Evolutionary conservation across 2,329 filamentous ascomycete genomes (phyloP).

Genomic region (Delphinella strobiligena): DNA sequence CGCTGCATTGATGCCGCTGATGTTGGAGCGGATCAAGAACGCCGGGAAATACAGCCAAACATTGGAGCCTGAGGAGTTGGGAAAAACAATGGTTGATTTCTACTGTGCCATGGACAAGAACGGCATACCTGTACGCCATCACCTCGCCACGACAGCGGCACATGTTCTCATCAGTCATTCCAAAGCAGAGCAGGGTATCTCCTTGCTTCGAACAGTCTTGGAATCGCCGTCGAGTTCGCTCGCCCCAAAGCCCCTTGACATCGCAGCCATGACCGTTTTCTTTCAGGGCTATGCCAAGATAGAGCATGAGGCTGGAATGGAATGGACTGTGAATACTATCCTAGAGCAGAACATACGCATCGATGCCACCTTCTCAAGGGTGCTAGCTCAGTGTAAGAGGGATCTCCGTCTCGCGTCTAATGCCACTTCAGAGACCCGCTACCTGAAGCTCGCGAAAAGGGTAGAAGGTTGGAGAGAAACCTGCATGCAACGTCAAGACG

Average conservation of each 20-base stretch:
- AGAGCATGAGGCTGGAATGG: slow-evolving; percentile 12
- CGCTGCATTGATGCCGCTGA: slow-evolving; percentile 16
- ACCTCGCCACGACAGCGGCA: slow-evolving; percentile 19
- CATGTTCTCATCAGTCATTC: slow-evolving; percentile 16
- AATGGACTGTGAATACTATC: slow-evolving; percentile 19
- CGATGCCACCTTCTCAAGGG: slow-evolving; percentile 14
- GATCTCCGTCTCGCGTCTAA: not conserved
- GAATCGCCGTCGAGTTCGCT: slow-evolving; percentile 11
- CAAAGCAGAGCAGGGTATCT: slow-evolving; percentile 15
- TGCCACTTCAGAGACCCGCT: not conserved
- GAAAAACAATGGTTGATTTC: slow-evolving; percentile 15
- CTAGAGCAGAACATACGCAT: slow-evolving; percentile 17
- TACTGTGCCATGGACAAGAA: slow-evolving; percentile 19
- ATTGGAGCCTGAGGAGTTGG: slow-evolving; percentile 9
- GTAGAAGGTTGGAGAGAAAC: not conserved
- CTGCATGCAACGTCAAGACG: not conserved
- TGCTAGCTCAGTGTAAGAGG: not conserved
- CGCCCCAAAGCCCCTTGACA: slow-evolving; percentile 14
- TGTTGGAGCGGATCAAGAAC: slow-evolving; percentile 16
- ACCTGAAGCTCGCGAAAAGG: not conserved
- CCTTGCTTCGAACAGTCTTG: slow-evolving; percentile 18
- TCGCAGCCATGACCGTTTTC: slow-evolving; percentile 20
- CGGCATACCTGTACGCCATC: slow-evolving; percentile 15
- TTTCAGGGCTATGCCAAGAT: slow-evolving; percentile 17
- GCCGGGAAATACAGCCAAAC: slow-evolving; percentile 9